These are phyloP conservation scores for Hypoxylon sp. DNA, from an alignment of 2,329 filamentous ascomycete species.

Conservation along the genomic window DNA sequence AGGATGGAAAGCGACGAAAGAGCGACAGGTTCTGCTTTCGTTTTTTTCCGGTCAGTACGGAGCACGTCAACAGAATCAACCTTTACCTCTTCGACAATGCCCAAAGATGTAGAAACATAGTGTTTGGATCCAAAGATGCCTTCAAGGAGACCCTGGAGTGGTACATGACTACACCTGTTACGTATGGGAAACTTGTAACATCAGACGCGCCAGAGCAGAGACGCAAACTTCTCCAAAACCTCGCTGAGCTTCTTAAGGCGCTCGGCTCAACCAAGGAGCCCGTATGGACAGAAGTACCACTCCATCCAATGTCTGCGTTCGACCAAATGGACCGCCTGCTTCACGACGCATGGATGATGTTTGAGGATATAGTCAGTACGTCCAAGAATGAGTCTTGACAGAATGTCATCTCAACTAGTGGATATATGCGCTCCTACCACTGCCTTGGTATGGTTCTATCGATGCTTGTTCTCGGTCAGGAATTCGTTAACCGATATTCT, in stretches of 20 bases:
- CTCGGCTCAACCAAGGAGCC: constrained; percentile 34
- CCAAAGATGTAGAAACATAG: constrained; percentile 40
- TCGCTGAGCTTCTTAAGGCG: constrained; percentile 29
- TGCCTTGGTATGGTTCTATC: constrained; percentile 29
- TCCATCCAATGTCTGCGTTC: not conserved
- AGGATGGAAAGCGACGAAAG: constrained; percentile 29
- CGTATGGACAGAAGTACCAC: constrained; percentile 24
- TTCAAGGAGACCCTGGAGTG: constrained; percentile 45
- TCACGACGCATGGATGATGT: not conserved
- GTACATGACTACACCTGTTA: constrained; percentile 39
- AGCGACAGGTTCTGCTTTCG: constrained; percentile 48
- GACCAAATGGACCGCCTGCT: constrained; percentile 14
- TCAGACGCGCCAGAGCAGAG: constrained; percentile 27
- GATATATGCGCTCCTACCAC: constrained; percentile 20
- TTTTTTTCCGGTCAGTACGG: constrained; percentile 45
- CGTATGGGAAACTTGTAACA: constrained; percentile 30
- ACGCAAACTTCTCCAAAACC: constrained; percentile 21
- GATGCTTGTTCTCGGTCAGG: not conserved
- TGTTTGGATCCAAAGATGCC: constrained; percentile 42
- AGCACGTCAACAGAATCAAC: constrained; percentile 51
- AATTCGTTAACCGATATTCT: not conserved
- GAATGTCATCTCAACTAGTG: constrained; percentile 2
- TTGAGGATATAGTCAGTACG: not conserved
- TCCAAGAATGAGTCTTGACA: not conserved
- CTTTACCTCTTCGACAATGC: constrained; percentile 48